Evolutionary conservation across 306 rosid genomes (phyloP).

Genomic region (Cicer cuneatum): DNA sequence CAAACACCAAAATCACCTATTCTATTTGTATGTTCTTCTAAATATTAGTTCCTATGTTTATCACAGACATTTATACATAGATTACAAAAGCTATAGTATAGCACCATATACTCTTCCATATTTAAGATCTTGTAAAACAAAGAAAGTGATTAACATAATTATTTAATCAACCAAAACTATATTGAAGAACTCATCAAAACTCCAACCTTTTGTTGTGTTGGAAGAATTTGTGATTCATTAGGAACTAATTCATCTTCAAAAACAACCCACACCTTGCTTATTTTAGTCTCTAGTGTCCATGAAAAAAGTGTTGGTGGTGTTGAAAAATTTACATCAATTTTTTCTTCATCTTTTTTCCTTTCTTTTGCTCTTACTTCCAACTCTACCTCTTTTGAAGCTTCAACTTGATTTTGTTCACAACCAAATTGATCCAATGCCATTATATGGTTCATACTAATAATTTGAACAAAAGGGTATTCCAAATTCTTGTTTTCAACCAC

Average conservation of each 20-base stretch:
- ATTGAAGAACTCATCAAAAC: slow-evolving; percentile 38
- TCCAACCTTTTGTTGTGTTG: slow-evolving; percentile 44
- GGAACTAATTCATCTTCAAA: slow-evolving; percentile 61
- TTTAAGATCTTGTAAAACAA: slow-evolving; percentile 26
- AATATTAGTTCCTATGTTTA: too few species aligned
- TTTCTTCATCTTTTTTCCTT: slow-evolving; percentile 46
- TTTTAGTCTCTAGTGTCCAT: slow-evolving; percentile 63
- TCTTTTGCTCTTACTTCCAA: slow-evolving; percentile 42
- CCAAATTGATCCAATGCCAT: slow-evolving; percentile 53
- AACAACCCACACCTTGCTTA: slow-evolving; percentile 70
- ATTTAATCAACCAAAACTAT: slow-evolving; percentile 40
- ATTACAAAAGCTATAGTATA: slow-evolving; percentile 7
- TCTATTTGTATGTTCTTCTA: too few species aligned
- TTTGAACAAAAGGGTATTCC: slow-evolving; percentile 64
- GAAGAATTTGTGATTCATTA: slow-evolving; percentile 44
- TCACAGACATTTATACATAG: slow-evolving; percentile 7
- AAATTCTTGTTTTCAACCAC: slow-evolving; percentile 57
- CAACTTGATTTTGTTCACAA: slow-evolving; percentile 34
- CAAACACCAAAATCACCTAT: too few species aligned
- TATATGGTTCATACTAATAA: slow-evolving; percentile 56
- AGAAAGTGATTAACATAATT: slow-evolving; percentile 22
- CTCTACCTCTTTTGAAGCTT: slow-evolving; percentile 43
- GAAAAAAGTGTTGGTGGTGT: slow-evolving; percentile 47
- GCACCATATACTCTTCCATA: slow-evolving; percentile 32
- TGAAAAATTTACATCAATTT: slow-evolving; percentile 42